These are phyloP conservation scores for Blastobotrys elegans DNA, from an alignment of 1,139 yeast genomes.

Conservation along the genomic window DNA sequence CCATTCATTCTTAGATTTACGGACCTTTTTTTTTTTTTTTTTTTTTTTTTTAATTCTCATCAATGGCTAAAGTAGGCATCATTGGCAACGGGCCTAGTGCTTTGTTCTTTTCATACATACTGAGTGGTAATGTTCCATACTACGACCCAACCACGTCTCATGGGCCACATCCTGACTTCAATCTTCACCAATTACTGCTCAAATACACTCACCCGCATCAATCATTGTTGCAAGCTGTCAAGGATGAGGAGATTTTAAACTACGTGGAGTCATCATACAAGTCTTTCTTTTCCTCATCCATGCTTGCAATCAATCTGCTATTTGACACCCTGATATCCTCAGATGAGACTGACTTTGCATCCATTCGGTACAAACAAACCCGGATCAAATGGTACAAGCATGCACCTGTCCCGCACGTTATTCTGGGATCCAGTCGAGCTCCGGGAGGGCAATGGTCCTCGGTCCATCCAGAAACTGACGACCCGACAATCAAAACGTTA, in stretches of 20 bases:
- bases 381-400: conserved; percentile 27
- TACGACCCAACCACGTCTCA: conserved; percentile 25
- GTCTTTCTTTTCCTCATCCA: conserved; percentile 27
- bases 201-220: conserved; percentile 12
- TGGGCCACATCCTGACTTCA: conserved; percentile 33
- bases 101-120: conserved; percentile 30
- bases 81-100: conserved; percentile 36
- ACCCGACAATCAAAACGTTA: conserved; percentile 24
- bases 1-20: background rate
- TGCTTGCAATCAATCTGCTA: conserved; percentile 29
- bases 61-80: conserved; percentile 16
- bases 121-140: conserved; percentile 33
- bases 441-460: conserved; percentile 37
- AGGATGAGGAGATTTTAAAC: conserved; percentile 20
- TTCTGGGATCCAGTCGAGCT: conserved; percentile 4
- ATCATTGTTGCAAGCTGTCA: conserved; percentile 25
- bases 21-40: background rate
- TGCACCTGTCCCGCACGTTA: conserved; percentile 4
- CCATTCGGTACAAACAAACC: conserved; percentile 21
- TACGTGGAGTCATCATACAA: conserved; percentile 21
- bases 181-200: conserved; percentile 25
- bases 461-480: conserved; percentile 18
- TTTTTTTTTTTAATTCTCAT: background rate
- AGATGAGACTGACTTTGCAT: conserved; percentile 28
- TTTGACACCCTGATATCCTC: conserved; percentile 31